Evolutionary conservation across 371 early-diverging fungal genomes (phyloP).

Genomic region (Dichotomocladium elegans): DNA sequence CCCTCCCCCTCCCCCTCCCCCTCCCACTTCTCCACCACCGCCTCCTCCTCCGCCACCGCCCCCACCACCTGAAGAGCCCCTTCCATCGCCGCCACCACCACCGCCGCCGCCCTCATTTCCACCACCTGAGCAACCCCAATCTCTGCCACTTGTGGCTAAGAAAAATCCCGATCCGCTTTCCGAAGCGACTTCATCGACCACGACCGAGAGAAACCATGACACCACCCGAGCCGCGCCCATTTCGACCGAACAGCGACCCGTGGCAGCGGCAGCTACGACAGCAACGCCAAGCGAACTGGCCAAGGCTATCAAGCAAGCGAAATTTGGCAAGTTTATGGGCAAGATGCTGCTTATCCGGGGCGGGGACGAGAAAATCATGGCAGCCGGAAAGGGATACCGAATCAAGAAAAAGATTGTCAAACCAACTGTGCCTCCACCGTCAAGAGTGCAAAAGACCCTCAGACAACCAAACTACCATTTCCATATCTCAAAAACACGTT

Average conservation of each 20-base stretch:
- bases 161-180: not conserved
- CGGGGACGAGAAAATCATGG: not conserved
- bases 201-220: not conserved
- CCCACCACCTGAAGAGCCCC: not conserved
- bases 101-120: not conserved
- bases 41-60: not conserved
- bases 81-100: not conserved
- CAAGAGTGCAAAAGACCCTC: no score
- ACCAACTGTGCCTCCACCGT: no score
- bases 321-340: conserved; percentile 35
- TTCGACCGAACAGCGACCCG: no score
- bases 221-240: no score
- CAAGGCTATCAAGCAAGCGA: conserved; percentile 1
- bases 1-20: no score
- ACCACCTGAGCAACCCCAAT: not conserved
- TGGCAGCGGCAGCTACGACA: not conserved
- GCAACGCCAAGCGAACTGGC: no score
- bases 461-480: no score
- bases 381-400: not conserved
- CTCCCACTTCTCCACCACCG: no score
- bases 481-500: no score
- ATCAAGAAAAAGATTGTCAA: no score
- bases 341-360: conserved; percentile 17
- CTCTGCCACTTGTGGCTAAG: not conserved
- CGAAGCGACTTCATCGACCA: not conserved